Percentiles rank a stretch among this genome's conserved stretches.
These are phyloP conservation scores for Malassezia nana DNA, from an alignment of 1,284 basidiomycete species.

Conservation along the genomic window DNA sequence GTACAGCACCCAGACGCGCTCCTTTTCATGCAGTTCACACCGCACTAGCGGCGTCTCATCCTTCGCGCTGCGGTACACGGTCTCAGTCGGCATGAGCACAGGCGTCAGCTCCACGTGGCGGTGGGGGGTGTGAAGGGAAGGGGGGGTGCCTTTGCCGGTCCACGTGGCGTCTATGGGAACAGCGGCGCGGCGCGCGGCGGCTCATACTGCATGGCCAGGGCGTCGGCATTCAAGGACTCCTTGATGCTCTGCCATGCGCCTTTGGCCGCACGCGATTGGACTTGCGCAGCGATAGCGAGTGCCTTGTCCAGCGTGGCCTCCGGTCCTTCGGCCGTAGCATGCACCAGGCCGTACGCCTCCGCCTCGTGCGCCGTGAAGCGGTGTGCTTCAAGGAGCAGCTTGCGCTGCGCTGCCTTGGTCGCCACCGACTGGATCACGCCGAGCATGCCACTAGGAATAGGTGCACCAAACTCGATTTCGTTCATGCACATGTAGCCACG, in stretches of 20 bases:
- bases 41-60: conserved; percentile 16
- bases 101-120: not conserved
- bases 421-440: conserved; percentile 62
- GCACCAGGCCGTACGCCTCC: conserved; percentile 60
- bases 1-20: conserved; percentile 29
- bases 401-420: conserved; percentile 58
- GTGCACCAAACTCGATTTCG: conserved; percentile 53
- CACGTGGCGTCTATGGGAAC: not conserved
- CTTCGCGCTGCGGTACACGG: not conserved
- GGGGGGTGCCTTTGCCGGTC: not conserved
- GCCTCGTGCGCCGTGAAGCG: conserved; percentile 70
- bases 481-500: conserved; percentile 69
- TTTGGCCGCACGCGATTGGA: conserved; percentile 49
- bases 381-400: conserved; percentile 71
- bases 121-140: not conserved
- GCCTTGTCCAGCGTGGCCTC: conserved; percentile 56
- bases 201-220: conserved; percentile 14
- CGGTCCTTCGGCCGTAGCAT: conserved; percentile 54
- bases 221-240: conserved; percentile 32
- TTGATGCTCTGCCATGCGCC: conserved; percentile 54
- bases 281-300: conserved; percentile 48
- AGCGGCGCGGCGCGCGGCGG: not conserved
- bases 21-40: conserved; percentile 20
- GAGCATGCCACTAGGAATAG: conserved; percentile 47
- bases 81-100: not conserved